Base-by-base conservation (phyloP, 768 basidiomycete genomes). In the Pleurotus salmoneostramineus region DNA sequence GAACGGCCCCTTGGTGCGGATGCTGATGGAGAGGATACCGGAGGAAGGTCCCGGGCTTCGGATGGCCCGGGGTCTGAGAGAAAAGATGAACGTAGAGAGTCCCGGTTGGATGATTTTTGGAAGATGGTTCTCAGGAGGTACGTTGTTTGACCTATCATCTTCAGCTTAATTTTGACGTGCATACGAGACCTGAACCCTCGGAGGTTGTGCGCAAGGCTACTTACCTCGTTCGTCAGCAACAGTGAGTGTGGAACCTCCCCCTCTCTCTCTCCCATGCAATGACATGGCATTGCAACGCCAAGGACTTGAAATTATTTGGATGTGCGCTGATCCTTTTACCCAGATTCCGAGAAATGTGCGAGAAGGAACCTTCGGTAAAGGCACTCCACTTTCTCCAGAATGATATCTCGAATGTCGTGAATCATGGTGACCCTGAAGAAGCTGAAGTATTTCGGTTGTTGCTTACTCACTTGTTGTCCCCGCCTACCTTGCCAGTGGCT, bases 271-370 rank as follows among this genome's bases (percentile, higher is more conserved):
- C 21, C 1, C 21, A 27, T 27, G 3, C 21, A 27, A 27, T 27
- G 21, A 27, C 21, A 27, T 27, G 21, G 21, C 21, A 27, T 27
- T 27, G 21, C 2, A 27, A 27, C 21, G 21, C 21, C 21, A 27
- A 27, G 21, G 21, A 3, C 2, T 27, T 27, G 2, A 34, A 34
- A n/a, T 10, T 60, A 35, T 33, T 59, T 31, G 51, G 36, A 48
- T 6, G 21, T 27, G 21, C 44, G n/a, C 33, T 34, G n/a, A 36
- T 33, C 36, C 14, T 27, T 34, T 50, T 34, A 7, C 32, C 32
- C 62, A 93, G 91, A 63, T 93, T 92, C 72, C 83, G 86, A n/a
- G 91, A 93, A 65, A 85, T 91, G 79, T 89, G 89, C 64, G 83
- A 84, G 67, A 82, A 83, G 46, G 75, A 70, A 12, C 69, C 84